Conservation (phyloP, 805 yeast species). For the Schwanniomyces yamadae region DNA sequence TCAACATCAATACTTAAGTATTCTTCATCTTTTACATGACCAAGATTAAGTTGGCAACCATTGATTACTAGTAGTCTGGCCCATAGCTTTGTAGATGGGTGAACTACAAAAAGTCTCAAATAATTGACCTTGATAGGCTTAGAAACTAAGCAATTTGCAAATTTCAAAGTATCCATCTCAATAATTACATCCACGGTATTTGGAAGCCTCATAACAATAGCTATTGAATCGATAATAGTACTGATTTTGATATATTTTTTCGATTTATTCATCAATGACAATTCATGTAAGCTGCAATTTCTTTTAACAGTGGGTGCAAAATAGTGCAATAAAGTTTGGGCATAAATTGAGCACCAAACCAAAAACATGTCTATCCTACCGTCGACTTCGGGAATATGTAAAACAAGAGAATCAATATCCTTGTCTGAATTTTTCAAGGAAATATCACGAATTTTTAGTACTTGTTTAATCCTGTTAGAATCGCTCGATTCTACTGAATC, state of each 20-base stretch:
- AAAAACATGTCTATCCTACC: constrained; percentile 40
- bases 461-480: constrained; percentile 31
- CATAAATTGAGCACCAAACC: constrained; percentile 42
- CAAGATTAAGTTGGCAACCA: constrained; percentile 14
- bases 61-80: constrained; percentile 36
- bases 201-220: constrained; percentile 45
- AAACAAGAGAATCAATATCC: constrained; percentile 25
- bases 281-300: constrained; percentile 25
- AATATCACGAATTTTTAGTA: constrained; percentile 27
- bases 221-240: constrained; percentile 34
- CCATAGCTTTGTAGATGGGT: constrained; percentile 49
- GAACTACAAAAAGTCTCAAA: constrained; percentile 47
- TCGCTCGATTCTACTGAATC: constrained; percentile 13
- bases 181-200: constrained; percentile 46
- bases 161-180: constrained; percentile 38
- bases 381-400: constrained; percentile 36
- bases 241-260: constrained; percentile 19
- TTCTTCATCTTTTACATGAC: constrained; percentile 11
- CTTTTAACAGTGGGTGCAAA: constrained; percentile 33
- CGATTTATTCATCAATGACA: constrained; percentile 11
- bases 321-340: constrained; percentile 29
- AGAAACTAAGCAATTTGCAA: constrained; percentile 23
- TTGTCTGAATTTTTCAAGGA: constrained; percentile 22
- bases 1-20: constrained; percentile 19
- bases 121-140: constrained; percentile 33